Conservation (phyloP, 148 eudicot species). For the Rhododendron kiyosumense region DNA sequence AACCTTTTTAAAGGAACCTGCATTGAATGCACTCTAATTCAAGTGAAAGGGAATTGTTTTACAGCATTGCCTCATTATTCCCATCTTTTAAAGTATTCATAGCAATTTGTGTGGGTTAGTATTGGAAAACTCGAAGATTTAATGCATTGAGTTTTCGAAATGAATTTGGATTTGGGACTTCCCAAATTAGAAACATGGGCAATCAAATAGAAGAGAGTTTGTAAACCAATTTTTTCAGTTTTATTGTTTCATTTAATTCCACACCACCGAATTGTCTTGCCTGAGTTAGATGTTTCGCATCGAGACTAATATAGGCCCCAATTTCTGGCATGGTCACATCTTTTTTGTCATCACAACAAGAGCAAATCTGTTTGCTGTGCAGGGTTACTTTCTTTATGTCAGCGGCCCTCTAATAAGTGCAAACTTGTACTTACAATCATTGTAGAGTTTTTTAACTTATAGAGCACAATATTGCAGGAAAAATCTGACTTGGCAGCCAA, state of each 20-base stretch:
- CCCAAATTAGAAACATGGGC: neutral
- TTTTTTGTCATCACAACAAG: neutral
- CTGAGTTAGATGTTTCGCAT: neutral
- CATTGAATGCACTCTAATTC: neutral
- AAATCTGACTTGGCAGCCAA: conserved; percentile 73
- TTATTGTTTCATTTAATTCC: neutral
- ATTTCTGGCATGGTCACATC: neutral
- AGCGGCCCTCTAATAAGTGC: neutral
- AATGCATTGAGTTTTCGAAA: neutral
- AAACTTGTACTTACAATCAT: neutral
- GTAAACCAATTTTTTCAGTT: neutral
- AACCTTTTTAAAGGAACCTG: neutral
- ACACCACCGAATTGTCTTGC: neutral
- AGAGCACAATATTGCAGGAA: conserved; percentile 42
- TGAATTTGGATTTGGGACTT: neutral
- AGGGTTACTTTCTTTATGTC: neutral
- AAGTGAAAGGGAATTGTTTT: neutral
- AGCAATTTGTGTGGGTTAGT: neutral
- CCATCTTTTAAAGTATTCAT: neutral
- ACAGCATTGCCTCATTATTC: neutral
- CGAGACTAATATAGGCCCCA: neutral
- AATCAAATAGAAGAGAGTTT: neutral
- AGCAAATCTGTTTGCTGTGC: neutral
- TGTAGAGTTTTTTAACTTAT: neutral
- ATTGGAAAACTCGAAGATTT: neutral